Percentiles rank a stretch among this genome's conserved stretches.
Conservation (phyloP, 257 asterid species). For the Oldenlandia corymbosa region DNA sequence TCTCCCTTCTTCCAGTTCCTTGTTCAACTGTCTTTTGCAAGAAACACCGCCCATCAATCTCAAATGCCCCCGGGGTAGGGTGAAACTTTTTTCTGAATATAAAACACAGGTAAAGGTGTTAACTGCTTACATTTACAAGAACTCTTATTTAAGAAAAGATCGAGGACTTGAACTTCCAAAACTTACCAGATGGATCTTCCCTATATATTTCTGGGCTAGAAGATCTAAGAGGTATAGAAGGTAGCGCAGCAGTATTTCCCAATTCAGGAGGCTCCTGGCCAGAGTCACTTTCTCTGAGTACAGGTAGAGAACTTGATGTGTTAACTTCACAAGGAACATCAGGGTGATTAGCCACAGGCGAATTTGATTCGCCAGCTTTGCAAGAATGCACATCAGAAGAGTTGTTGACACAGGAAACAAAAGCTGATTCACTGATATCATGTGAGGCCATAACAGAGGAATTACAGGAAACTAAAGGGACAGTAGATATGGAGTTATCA, state of each 20-base stretch:
- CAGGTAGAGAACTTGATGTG: constrained; percentile 26
- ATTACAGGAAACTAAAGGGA: constrained; percentile 19
- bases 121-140: neutral
- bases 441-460: constrained; percentile 11
- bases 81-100: constrained; percentile 35
- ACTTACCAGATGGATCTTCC: constrained; percentile 64
- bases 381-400: constrained; percentile 10
- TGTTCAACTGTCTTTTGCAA: constrained; percentile 63
- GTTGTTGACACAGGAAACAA: neutral
- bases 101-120: constrained; percentile 5
- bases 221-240: constrained; percentile 36
- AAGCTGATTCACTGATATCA: constrained; percentile 1
- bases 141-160: neutral
- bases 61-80: constrained; percentile 34
- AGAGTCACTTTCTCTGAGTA: constrained; percentile 23
- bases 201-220: constrained; percentile 77
- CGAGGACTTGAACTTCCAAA: neutral
- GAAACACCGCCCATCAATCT: constrained; percentile 23
- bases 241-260: constrained; percentile 15
- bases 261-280: constrained; percentile 13
- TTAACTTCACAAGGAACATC: constrained; percentile 18
- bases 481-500: constrained; percentile 20
- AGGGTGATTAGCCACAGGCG: neutral
- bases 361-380: constrained; percentile 20
- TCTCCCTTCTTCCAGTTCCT: constrained; percentile 47